These are phyloP conservation scores for Hymenoscyphus infarciens DNA, from an alignment of 2,329 filamentous ascomycete genomes.

Conservation along the genomic window DNA sequence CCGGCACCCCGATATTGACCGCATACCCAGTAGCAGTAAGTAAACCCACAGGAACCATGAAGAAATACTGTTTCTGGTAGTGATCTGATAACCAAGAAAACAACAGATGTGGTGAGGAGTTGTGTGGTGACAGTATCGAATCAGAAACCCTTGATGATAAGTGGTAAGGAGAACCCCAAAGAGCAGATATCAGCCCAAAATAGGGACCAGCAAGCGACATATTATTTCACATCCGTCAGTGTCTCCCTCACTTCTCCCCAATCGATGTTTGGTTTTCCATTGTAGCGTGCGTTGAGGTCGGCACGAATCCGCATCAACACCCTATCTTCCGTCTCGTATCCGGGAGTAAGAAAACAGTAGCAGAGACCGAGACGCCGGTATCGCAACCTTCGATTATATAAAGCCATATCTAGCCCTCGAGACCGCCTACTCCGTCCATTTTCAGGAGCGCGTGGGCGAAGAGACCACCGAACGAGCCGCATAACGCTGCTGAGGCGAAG, in stretches of 20 bases:
- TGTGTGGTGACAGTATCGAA: conserved; percentile 50
- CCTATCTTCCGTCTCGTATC: neutral
- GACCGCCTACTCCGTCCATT: conserved; percentile 43
- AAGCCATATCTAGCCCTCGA: conserved; percentile 45
- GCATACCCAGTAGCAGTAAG: neutral
- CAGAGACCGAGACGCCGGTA: conserved; percentile 40
- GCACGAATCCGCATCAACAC: neutral
- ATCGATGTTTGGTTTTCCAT: conserved; percentile 38
- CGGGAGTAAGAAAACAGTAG: neutral
- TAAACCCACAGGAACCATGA: neutral
- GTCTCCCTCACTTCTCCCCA: conserved; percentile 48
- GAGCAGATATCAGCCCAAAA: conserved; percentile 21
- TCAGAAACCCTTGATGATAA: conserved; percentile 50
- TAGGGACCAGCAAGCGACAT: conserved; percentile 35
- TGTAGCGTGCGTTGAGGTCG: neutral
- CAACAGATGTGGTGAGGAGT: conserved; percentile 49
- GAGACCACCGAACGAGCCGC: conserved; percentile 50
- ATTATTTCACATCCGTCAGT: conserved; percentile 48
- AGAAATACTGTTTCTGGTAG: neutral
- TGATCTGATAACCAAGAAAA: conserved; percentile 46
- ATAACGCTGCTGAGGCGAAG: conserved; percentile 50
- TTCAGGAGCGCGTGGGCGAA: conserved; percentile 49
- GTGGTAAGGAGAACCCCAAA: conserved; percentile 57
- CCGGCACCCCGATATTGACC: neutral
- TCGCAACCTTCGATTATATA: conserved; percentile 49